Evolutionary conservation across 2,329 filamentous ascomycete species (phyloP).

Genomic region (Penicillium sp.): DNA sequence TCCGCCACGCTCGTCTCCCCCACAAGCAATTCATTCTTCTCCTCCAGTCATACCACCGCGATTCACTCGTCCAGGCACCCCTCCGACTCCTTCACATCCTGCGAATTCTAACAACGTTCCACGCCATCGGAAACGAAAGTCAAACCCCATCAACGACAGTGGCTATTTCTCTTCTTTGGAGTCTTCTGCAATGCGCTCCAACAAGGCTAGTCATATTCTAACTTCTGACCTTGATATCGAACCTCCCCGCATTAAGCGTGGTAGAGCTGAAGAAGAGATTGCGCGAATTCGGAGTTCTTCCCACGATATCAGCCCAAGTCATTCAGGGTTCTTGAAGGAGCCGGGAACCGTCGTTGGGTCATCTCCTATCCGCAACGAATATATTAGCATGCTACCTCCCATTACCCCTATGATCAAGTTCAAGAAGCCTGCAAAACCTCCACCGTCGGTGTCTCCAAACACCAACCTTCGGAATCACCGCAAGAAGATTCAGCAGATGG

Average conservation of each 20-base stretch:
- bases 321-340: slow-evolving; percentile 49
- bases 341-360: slow-evolving; percentile 57
- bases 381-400: slow-evolving; percentile 68
- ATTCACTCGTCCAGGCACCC: slow-evolving; percentile 67
- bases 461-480: slow-evolving; percentile 90
- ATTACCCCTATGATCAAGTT: slow-evolving; percentile 85
- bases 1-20: slow-evolving; percentile 51
- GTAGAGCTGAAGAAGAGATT: slow-evolving; percentile 94
- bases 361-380: slow-evolving; percentile 68
- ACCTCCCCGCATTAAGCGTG: slow-evolving; percentile 80
- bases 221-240: slow-evolving; percentile 77
- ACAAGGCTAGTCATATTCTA: slow-evolving; percentile 66
- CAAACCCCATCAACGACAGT: slow-evolving; percentile 84
- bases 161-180: slow-evolving; percentile 97
- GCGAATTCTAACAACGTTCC: slow-evolving; percentile 65
- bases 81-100: slow-evolving; percentile 70
- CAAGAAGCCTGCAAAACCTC: slow-evolving; percentile 67
- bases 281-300: slow-evolving; percentile 89
- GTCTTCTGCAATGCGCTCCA: slow-evolving; percentile 81
- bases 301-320: slow-evolving; percentile 79
- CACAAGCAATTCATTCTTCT: slow-evolving; percentile 79
- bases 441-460: slow-evolving; percentile 84
- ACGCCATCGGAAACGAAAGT: slow-evolving; percentile 75
- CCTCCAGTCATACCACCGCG: slow-evolving; percentile 72
- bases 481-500: slow-evolving; percentile 77